Evolutionary conservation across 306 rosid genomes (phyloP), one percentile per base, ranked within the genome.

Genomic region (Trifolium pratense): DNA sequence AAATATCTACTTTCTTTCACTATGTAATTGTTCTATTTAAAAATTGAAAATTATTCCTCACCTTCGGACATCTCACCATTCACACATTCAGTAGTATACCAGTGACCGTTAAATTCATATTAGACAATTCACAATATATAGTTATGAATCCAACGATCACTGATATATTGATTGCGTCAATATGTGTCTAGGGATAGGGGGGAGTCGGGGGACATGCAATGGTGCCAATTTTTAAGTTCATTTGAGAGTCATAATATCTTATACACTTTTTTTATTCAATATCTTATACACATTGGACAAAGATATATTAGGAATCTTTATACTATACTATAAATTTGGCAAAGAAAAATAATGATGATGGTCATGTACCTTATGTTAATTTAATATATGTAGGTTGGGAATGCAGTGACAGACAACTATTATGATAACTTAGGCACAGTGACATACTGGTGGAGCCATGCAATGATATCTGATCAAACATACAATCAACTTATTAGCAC

Each of bases 361-460:
- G 13, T 18, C 2, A 55, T 11, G 26, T 39, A 62, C n/a, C 25
- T 74, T 66, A 58, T 26, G 5, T 8, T 25, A 64, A 71, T 40
- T 56, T 23, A 51, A 34, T 59, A 14, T 12, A 55, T 39, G n/a
- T 84, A 93, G 98, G 96, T 93, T 60, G 98, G 98, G 2, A 93
- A 93, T 80, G 98, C 98, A 26, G 98, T 93, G 56, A 93, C 97
- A 8, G 98, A 93, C 84, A 91, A 86, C 79, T 93, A 89, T 81
- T 91, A 89, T 51, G 98, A 93, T 68, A 93, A 89, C 84, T 72
- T 93, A 13, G 98, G 98, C 48, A 93, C 98, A 5, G 98, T 93
- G 77, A 82, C 93, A 5, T 93, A 93, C 59, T 93, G 98, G 98
- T 93, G 98, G 98, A 93, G 97, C 86, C 98, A 93, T 16, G 98